A percentile compares a stretch with the other conserved stretches of the same genome.
Conservation (phyloP, 148 eudicot genomes). For the Polygonum maritimum region DNA sequence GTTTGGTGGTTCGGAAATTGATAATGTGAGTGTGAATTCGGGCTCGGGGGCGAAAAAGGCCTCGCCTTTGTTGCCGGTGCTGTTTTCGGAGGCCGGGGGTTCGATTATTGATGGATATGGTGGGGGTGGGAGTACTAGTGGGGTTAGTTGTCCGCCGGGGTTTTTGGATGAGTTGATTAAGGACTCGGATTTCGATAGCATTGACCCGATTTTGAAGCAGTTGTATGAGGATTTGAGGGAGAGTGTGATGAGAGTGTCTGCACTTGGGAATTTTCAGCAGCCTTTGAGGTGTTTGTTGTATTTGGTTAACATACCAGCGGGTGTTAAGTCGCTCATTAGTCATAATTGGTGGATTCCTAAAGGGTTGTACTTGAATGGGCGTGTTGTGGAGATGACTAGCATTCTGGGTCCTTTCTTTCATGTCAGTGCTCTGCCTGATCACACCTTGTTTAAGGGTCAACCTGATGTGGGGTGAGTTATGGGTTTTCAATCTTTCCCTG, state of each 20-base stretch:
- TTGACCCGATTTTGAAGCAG: conserved; percentile 73
- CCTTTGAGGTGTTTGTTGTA: conserved; percentile 73
- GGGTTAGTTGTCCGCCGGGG: conserved; percentile 52
- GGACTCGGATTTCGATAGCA: conserved; percentile 74
- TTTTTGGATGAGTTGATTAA: conserved; percentile 71
- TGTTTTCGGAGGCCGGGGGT: conserved; percentile 53
- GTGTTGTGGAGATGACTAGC: conserved; percentile 86
- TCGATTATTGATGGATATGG: conserved; percentile 50
- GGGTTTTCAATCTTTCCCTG: not conserved
- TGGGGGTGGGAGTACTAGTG: conserved; percentile 38
- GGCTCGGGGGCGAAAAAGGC: conserved; percentile 3
- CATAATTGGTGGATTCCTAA: conserved; percentile 95
- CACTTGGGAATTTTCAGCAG: conserved; percentile 91
- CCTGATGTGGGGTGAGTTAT: conserved; percentile 94
- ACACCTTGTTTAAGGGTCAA: conserved; percentile 61
- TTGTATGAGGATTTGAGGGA: conserved; percentile 92
- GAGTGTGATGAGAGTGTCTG: conserved; percentile 68
- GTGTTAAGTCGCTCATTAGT: conserved; percentile 62
- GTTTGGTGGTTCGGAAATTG: conserved; percentile 38
- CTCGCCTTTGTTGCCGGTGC: conserved; percentile 64
- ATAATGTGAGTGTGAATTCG: conserved; percentile 11
- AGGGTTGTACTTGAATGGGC: conserved; percentile 66
- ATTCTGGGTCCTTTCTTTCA: conserved; percentile 91
- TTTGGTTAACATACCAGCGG: conserved; percentile 57
- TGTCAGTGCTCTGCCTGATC: conserved; percentile 91